Conservation (phyloP, 306 rosid genomes). For the Quillaja saponaria region DNA sequence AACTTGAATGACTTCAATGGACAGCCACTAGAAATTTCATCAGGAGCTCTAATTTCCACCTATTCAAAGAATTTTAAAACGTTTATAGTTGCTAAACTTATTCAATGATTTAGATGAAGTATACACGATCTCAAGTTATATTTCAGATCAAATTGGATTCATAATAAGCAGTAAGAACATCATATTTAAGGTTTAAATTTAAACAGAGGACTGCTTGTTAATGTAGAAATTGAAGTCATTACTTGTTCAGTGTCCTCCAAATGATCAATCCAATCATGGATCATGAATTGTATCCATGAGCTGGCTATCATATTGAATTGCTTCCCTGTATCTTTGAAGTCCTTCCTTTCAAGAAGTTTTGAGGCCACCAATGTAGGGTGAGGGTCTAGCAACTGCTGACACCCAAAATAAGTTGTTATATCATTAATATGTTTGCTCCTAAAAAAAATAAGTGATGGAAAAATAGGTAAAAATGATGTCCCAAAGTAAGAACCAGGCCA, state of each 20-base stretch:
- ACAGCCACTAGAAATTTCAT: conserved; percentile 53
- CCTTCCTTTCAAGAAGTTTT: conserved; percentile 62
- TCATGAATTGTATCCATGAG: conserved; percentile 82
- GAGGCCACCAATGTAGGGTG: conserved; percentile 65
- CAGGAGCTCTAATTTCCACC: conserved; percentile 61
- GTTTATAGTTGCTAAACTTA: no score
- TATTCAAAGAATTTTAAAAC: conserved; percentile 24
- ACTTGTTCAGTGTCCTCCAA: conserved; percentile 79
- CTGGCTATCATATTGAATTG: conserved; percentile 81
- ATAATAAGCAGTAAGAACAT: no score
- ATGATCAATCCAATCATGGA: conserved; percentile 87
- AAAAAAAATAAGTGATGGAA: no score
- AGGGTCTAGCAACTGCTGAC: conserved; percentile 59
- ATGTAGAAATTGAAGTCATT: not conserved
- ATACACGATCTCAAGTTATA: not conserved
- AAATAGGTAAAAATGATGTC: no score
- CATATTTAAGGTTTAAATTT: no score
- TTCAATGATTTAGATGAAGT: no score
- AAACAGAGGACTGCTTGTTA: not conserved
- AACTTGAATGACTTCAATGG: conserved; percentile 72
- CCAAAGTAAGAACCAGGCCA: no score
- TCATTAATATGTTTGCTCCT: not conserved
- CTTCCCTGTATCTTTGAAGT: conserved; percentile 56
- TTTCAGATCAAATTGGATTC: not conserved
- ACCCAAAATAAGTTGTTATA: not conserved